Base-by-base conservation (phyloP, 139 green algal species). In the Pseudopediastrum boryanum region DNA sequence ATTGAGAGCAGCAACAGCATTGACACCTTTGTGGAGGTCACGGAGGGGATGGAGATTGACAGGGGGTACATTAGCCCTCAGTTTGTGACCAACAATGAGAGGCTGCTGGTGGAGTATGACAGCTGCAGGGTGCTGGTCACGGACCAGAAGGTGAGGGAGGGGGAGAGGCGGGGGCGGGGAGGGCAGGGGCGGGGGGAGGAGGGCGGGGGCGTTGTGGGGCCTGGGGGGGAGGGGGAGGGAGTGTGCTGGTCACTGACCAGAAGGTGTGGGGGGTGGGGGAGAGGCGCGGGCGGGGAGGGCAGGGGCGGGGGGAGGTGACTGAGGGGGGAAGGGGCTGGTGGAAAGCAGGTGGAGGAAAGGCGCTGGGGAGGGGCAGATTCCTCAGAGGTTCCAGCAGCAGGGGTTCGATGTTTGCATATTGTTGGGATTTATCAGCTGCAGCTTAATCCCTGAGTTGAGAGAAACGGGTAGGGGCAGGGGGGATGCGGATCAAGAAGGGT, bases 1-100 rank as follows among this genome's bases (percentile, higher is more conserved):
- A 99, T 99, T 71, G 96, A 99, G 87, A 88, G 76, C 64, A 88
- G 74, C 75, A 78, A 71, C 77, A 84, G 48, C 76, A 89, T 81
- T 13, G 84, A 91, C 68, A 90, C 84, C 0, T 80, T 88, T 75
- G 88, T 90, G n/a, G 85, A 90, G 73, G 78, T 79, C 36, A 91
- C 75, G 79, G 96, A 99, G 89, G 96, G 96, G 87, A 98, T 98
- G 94, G 85, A 90, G 82, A 98, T 99, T 64, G 96, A 99, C 89
- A 89, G 96, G 78, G 96, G 96, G 56, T 99, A 98, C 91, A 96
- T 98, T 84, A 96, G 89, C 33, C 96, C 96, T 16, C 95, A 99
- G 85, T 98, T 99, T 80, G 90, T 98, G 35, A 98, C 90, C 81
- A 97, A 98, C 90, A 83, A 92, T 72, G 96, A 99, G 90, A 85